phyloP scores from a whole-genome alignment of 331 rosid species.

The Malus hybrid region DNA sequence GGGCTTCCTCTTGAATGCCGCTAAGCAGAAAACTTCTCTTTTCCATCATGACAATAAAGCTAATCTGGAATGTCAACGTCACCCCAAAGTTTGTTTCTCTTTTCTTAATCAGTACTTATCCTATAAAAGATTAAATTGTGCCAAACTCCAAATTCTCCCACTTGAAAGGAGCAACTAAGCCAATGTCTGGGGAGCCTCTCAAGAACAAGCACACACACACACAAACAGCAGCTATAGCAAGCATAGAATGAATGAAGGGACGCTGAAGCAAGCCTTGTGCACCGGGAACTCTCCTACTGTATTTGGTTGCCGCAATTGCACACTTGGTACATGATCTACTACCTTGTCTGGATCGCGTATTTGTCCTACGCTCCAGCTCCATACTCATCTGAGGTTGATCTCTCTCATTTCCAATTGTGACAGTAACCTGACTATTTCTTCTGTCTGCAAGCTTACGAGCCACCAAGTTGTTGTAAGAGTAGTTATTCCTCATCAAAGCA shows the following conservation, averaged over 20 bases:
- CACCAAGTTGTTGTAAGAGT: constrained; percentile 57
- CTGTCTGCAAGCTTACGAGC: constrained; percentile 52
- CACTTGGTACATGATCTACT: constrained; percentile 61
- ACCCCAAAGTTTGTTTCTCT: constrained; percentile 6
- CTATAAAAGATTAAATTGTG: constrained; percentile 34
- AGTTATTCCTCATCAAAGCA: constrained; percentile 63
- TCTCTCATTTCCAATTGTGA: constrained; percentile 46
- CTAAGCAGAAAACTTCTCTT: neutral
- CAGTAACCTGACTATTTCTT: constrained; percentile 51
- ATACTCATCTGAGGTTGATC: constrained; percentile 21
- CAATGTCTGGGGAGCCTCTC: constrained; percentile 64
- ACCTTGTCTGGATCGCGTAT: constrained; percentile 19
- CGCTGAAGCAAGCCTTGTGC: constrained; percentile 56
- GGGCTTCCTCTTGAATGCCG: neutral
- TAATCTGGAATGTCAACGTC: constrained; percentile 1
- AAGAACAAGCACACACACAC: constrained; percentile 84
- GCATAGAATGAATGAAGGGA: constrained; percentile 70
- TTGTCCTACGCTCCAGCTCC: constrained; percentile 25
- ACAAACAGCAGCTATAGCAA: constrained; percentile 84
- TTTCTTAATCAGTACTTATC: constrained; percentile 6
- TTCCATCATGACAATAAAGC: neutral
- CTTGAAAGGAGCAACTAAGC: constrained; percentile 65
- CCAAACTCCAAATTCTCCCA: constrained; percentile 77
- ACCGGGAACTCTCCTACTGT: constrained; percentile 40
- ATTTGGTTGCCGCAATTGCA: constrained; percentile 38